phyloP scores from a whole-genome alignment of 2,329 filamentous ascomycete species.

The Pseudogymnoascus sp. region DNA sequence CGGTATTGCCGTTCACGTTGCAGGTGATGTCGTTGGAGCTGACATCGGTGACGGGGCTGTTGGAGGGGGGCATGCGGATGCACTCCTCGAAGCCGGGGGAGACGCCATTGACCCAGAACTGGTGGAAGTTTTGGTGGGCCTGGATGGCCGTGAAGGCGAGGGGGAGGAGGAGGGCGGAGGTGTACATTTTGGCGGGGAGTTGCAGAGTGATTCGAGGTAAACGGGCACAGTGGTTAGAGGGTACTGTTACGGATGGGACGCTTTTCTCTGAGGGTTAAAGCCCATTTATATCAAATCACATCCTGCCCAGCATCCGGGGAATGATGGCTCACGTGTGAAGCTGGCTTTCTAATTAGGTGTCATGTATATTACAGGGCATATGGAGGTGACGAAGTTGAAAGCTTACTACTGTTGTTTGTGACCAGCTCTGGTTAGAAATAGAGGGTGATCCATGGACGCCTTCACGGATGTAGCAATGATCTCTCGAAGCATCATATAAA shows the following conservation, averaged over 20 bases:
- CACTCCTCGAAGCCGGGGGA: slow-evolving; percentile 33
- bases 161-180: neutral
- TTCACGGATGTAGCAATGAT: neutral
- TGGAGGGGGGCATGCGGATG: slow-evolving; percentile 40
- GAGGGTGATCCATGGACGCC: neutral
- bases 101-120: slow-evolving; percentile 34
- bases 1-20: slow-evolving; percentile 30
- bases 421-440: neutral
- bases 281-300: neutral
- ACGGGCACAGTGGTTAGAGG: neutral
- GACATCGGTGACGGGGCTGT: slow-evolving; percentile 34
- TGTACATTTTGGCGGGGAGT: neutral
- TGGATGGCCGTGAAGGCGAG: slow-evolving; percentile 19
- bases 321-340: neutral
- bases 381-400: neutral
- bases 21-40: slow-evolving; percentile 40
- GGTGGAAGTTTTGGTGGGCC: slow-evolving; percentile 35
- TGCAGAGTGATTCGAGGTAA: neutral
- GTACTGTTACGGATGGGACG: neutral
- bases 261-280: neutral
- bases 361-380: slow-evolving; percentile 1
- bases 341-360: slow-evolving; percentile 3
- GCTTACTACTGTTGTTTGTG: neutral
- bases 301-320: neutral
- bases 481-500: neutral